Evolutionary conservation across 108 stramenopile genomes (phyloP), one percentile per base, ranked within the genome.

Genomic region (Pelagomonas calceolata): DNA sequence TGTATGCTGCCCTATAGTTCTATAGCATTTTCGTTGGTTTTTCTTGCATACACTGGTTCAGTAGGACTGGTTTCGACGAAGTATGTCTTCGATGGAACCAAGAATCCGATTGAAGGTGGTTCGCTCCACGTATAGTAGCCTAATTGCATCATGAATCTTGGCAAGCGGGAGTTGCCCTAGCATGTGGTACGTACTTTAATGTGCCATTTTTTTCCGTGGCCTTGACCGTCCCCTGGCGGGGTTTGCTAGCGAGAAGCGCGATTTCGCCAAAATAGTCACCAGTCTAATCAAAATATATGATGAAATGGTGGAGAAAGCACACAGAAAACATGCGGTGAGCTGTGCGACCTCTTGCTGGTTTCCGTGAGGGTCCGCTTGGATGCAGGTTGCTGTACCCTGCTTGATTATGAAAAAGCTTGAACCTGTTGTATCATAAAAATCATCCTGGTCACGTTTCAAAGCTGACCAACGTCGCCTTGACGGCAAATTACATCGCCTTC

Each of bases 101-200:
- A 90, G 78, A 44, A 89, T 80, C 14, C 87, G 79, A 66, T 85
- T 85, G 87, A 90, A 90, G 0, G 89, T 90, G 39, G 64, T 67
- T 30, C 87, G 84, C 66, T 88, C 85, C 15, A 90, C n/a, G 4
- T 87, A 80, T 36, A 90, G 75, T 32, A 87, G 76, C 67, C 73
- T 78, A 43, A 5, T 43, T 43, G 9, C 9, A 43, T 5, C 9
- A 43, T 43, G 9, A 43, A 43, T 43, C 5, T 43, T n/a, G n/a
- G n/a, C n/a, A n/a, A n/a, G n/a, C n/a, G n/a, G n/a, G n/a, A n/a
- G n/a, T n/a, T n/a, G n/a, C n/a, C n/a, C n/a, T n/a, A n/a, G n/a
- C n/a, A n/a, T n/a, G n/a, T n/a, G n/a, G 39, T 43, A 43, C 9
- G 39, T 10, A 43, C 39, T 5, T 43, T 12, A 43, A 43, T 43